phyloP scores from a whole-genome alignment of 371 early-diverging fungal genomes.

The Mortierella sp. region DNA sequence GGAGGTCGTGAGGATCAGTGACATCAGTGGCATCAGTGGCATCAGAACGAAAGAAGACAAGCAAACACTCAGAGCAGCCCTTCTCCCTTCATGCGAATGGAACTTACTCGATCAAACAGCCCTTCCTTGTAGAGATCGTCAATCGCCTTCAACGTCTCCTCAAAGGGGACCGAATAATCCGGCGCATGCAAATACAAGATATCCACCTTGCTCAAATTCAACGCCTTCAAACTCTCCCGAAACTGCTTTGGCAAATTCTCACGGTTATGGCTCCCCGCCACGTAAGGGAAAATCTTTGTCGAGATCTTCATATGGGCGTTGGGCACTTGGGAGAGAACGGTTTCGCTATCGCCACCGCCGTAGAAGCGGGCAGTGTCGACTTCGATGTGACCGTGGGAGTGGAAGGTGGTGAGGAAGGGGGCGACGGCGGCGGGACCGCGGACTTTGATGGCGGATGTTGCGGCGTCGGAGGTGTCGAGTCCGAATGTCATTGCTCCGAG shows the following conservation, averaged over 20 bases:
- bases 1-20: background rate
- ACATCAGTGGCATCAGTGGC: too few species aligned
- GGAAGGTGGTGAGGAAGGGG: conserved; percentile 13
- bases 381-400: conserved; percentile 11
- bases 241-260: conserved; percentile 61
- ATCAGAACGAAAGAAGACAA: too few species aligned
- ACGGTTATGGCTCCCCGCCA: conserved; percentile 62
- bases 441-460: background rate
- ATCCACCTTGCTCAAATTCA: conserved; percentile 59
- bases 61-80: too few species aligned
- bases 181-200: conserved; percentile 68
- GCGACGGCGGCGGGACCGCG: conserved; percentile 9
- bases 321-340: conserved; percentile 12
- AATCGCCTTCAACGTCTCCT: conserved; percentile 59
- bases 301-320: conserved; percentile 13
- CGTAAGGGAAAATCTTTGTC: conserved; percentile 67
- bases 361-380: conserved; percentile 29
- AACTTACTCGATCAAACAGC: conserved; percentile 49
- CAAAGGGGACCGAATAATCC: conserved; percentile 59
- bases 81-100: background rate
- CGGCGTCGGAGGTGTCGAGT: conserved; percentile 10
- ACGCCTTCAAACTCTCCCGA: conserved; percentile 46
- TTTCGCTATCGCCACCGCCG: conserved; percentile 18
- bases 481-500: conserved; percentile 45
- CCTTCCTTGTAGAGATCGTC: conserved; percentile 62